Evolutionary conservation across 805 yeast genomes (phyloP).

Genomic region (Yamadazyma sp.): DNA sequence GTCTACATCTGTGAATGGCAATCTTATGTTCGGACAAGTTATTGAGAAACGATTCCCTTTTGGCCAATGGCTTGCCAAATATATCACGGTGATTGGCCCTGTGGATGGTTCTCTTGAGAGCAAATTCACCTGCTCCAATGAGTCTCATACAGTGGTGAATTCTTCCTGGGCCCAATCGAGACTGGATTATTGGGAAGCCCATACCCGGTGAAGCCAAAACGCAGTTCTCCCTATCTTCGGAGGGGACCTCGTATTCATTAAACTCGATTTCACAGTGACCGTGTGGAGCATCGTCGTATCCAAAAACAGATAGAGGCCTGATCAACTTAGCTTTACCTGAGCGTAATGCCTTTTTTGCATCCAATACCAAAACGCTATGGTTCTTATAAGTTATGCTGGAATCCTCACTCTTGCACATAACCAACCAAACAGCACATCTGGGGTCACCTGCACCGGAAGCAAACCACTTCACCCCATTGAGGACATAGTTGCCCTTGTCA

Average conservation of each 20-base stretch:
- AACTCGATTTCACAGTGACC: conserved; percentile 66
- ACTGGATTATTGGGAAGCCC: conserved; percentile 64
- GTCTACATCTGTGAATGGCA: conserved; percentile 52
- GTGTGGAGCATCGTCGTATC: conserved; percentile 69
- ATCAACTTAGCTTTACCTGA: conserved; percentile 49
- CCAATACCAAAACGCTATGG: conserved; percentile 58
- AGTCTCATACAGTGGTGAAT: conserved; percentile 70
- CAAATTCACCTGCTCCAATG: conserved; percentile 60
- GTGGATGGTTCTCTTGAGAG: conserved; percentile 45
- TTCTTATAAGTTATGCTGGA: conserved; percentile 43
- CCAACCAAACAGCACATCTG: conserved; percentile 52
- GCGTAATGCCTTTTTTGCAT: conserved; percentile 48
- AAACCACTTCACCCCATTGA: conserved; percentile 69
- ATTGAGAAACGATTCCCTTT: conserved; percentile 50
- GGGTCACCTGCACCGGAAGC: conserved; percentile 73
- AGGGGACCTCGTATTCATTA: conserved; percentile 47
- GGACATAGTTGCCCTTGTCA: conserved; percentile 44
- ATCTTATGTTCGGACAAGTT: conserved; percentile 54
- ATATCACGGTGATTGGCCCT: conserved; percentile 55
- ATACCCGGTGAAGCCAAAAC: conserved; percentile 48
- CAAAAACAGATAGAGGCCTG: conserved; percentile 55
- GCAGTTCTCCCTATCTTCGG: conserved; percentile 40
- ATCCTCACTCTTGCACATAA: conserved; percentile 48
- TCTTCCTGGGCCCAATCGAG: conserved; percentile 68
- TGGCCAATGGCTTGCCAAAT: conserved; percentile 50